These are phyloP conservation scores for Neurospora sp. DNA, from an alignment of 495 filamentous ascomycete genomes.

Conservation along the genomic window DNA sequence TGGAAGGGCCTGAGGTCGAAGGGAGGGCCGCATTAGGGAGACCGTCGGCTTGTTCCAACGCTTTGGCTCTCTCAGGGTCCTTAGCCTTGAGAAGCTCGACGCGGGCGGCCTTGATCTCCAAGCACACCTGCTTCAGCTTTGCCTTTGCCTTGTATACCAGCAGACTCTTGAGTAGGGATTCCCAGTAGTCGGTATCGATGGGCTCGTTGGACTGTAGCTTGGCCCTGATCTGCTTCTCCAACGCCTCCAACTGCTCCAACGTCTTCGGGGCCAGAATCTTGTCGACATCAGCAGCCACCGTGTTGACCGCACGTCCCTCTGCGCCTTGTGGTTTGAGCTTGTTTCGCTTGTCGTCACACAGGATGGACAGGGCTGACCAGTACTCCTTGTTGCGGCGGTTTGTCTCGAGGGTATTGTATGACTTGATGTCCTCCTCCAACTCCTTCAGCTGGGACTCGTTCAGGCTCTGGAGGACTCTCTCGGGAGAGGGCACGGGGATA, in stretches of 20 bases:
- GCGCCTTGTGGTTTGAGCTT: slow-evolving; percentile 47
- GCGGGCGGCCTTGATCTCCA: slow-evolving; percentile 64
- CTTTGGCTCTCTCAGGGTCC: slow-evolving; percentile 60
- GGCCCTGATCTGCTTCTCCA: slow-evolving; percentile 73
- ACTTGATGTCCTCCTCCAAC: slow-evolving; percentile 77
- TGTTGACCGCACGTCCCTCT: slow-evolving; percentile 64
- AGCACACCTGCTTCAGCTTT: slow-evolving; percentile 69
- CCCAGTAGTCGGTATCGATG: slow-evolving; percentile 97
- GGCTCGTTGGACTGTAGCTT: slow-evolving; percentile 84
- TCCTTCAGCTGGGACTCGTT: slow-evolving; percentile 59
- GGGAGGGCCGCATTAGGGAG: slow-evolving; percentile 9
- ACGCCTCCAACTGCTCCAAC: slow-evolving; percentile 69
- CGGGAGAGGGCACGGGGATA: slow-evolving; percentile 71
- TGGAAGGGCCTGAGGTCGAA: slow-evolving; percentile 5
- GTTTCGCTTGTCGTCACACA: slow-evolving; percentile 69
- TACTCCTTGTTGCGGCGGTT: slow-evolving; percentile 71
- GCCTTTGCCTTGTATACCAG: slow-evolving; percentile 87
- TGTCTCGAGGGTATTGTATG: slow-evolving; percentile 71
- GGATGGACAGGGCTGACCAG: slow-evolving; percentile 84
- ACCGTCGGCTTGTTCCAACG: slow-evolving; percentile 25
- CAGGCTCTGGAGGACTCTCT: slow-evolving; percentile 61
- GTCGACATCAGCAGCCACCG: slow-evolving; percentile 82
- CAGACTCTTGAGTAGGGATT: slow-evolving; percentile 76
- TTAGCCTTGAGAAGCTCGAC: slow-evolving; percentile 56
- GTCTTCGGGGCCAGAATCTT: slow-evolving; percentile 74